phyloP scores from a whole-genome alignment of 176 grass and related monocot genomes.

The Carex cristatella region DNA sequence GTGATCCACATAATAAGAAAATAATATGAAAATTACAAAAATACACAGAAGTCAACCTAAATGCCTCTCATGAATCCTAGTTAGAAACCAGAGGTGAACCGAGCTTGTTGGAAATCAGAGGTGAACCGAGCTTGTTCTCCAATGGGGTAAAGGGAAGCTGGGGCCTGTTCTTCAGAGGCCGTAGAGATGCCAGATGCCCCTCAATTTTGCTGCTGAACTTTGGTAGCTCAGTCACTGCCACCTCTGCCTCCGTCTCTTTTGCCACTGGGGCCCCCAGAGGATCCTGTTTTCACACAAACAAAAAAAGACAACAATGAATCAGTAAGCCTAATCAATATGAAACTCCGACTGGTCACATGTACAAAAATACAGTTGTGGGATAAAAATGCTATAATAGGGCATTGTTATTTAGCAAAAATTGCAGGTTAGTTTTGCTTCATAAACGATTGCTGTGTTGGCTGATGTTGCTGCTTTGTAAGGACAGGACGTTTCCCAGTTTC shows the following conservation, averaged over 20 bases:
- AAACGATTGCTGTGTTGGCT: neutral
- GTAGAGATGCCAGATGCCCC: conserved; percentile 57
- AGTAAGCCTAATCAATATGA: neutral
- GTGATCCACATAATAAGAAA: neutral
- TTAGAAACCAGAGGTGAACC: conserved; percentile 15
- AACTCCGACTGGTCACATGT: too few relatives aligned
- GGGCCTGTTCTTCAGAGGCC: conserved; percentile 33
- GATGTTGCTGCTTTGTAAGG: neutral
- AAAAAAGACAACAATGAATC: neutral
- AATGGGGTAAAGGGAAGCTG: conserved; percentile 59
- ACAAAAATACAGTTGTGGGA: too few relatives aligned
- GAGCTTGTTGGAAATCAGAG: conserved; percentile 46
- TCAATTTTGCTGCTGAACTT: conserved; percentile 61
- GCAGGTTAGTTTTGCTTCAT: too few relatives aligned
- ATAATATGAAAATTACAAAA: neutral
- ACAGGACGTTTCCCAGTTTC: neutral
- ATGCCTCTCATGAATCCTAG: neutral
- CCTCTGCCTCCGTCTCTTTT: conserved; percentile 51
- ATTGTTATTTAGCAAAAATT: too few relatives aligned
- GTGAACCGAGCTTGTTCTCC: conserved; percentile 63
- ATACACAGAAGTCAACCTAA: neutral
- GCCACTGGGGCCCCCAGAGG: conserved; percentile 62
- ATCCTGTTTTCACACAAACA: conserved; percentile 39
- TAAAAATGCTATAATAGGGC: too few relatives aligned
- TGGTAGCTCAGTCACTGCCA: conserved; percentile 51